phyloP scores from a whole-genome alignment of 352 stramenopile genomes.

The Phytophthora pisi region DNA sequence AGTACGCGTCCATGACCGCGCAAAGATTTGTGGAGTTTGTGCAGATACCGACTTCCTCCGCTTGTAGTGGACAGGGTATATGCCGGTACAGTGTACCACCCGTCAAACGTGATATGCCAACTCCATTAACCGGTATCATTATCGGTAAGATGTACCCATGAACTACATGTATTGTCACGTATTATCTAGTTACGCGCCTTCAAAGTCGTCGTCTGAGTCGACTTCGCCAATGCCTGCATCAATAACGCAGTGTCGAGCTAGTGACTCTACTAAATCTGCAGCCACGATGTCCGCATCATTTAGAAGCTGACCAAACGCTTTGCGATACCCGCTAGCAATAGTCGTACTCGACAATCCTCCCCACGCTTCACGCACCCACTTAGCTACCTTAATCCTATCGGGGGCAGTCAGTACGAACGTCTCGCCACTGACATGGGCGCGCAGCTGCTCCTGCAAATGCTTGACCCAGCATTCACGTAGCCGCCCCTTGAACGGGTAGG shows the following conservation, averaged over 20 bases:
- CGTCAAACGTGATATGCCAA: background rate
- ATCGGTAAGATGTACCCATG: background rate
- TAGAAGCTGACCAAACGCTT: conserved; percentile 2
- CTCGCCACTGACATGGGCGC: background rate
- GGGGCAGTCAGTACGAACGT: background rate
- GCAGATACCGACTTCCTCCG: no score
- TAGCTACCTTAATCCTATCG: background rate
- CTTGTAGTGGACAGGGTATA: background rate
- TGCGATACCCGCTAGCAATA: conserved; percentile 11
- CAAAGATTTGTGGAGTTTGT: no score
- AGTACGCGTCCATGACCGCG: no score
- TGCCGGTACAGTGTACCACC: background rate
- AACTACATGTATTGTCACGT: background rate
- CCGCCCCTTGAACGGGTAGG: conserved; percentile 1
- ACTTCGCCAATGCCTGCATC: background rate
- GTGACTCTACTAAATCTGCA: conserved; percentile 2
- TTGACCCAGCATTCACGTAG: conserved; percentile 3
- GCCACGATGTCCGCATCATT: background rate
- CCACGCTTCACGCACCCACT: conserved; percentile 12
- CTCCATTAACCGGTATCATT: background rate
- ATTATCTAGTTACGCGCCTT: background rate
- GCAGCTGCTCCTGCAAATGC: conserved; percentile 4
- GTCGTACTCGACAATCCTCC: background rate
- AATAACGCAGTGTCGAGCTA: background rate
- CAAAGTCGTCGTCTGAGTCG: background rate